phyloP scores from a whole-genome alignment of 2,329 filamentous ascomycete genomes.

The Magnaporthiopsis poae region DNA sequence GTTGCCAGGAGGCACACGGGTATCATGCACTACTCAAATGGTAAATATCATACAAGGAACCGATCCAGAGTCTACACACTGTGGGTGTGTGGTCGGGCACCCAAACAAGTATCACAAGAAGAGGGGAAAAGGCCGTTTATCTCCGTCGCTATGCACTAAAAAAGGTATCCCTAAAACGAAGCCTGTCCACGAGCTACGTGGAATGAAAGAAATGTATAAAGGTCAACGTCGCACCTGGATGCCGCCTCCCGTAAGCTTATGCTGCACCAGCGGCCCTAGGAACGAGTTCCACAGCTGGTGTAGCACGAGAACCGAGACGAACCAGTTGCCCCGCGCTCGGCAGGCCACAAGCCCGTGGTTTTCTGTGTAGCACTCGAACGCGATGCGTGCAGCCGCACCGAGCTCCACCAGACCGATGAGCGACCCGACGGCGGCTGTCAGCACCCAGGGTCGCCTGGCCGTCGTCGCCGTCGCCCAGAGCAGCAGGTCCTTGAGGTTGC shows the following conservation, averaged over 20 bases:
- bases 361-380: neutral
- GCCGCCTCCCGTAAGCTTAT: neutral
- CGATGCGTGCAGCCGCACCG: neutral
- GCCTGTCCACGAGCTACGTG: neutral
- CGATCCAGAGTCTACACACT: neutral
- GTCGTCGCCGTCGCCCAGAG: neutral
- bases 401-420: neutral
- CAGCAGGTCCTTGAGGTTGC: neutral
- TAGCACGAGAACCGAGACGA: neutral
- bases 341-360: neutral
- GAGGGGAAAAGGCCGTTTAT: neutral
- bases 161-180: neutral
- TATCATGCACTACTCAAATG: neutral
- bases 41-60: neutral
- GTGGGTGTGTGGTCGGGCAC: neutral
- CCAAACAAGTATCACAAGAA: neutral
- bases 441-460: neutral
- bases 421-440: neutral
- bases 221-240: neutral
- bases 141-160: neutral
- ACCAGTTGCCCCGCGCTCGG: neutral
- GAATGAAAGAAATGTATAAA: neutral
- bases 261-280: neutral
- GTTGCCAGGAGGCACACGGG: neutral
- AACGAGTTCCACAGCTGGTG: conserved; percentile 6